Base-by-base conservation (phyloP, 169 alveolate species). In the Plasmodium reichenowi region DNA sequence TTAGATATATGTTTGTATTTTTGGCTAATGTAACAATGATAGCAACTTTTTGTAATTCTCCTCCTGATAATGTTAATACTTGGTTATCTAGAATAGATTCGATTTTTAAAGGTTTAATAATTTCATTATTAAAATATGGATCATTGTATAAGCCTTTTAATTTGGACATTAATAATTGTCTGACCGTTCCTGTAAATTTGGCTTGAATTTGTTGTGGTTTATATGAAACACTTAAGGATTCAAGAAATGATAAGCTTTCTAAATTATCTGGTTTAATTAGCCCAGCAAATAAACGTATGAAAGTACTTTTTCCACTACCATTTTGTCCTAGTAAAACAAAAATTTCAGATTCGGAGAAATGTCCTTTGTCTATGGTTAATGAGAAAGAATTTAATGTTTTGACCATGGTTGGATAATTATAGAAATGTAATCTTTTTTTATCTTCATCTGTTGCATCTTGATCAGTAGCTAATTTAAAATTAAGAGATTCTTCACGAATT, bases 261-360 rank as follows among this genome's bases (percentile, higher is more conserved):
- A 93, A 93, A 56, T 96, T 96, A 88, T 98, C 99, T 3, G 99
- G 98, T 78, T 96, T 93, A 52, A 97, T 88, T 50, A 97, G 89
- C 5, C 99, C 99, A 22, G 99, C 99, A 50, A 98, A 96, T 97
- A 98, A 97, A 48, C 96, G 80, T 67, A 99, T 98, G 94, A 98
- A 97, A 0, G 99, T 99, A n/a, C 99, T 98, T 93, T 99, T 99
- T 12, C 99, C 99, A 56, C 99, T 94, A 12, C 99, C 99, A 93
- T 98, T 98, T 92, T 98, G 98, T 4, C 99, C 99, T 24, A 98
- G 96, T 95, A 98, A 94, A n/a, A 98, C 99, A 64, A 98, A 92
- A 72, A 98, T 98, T 95, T 98, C 99, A 24, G 99, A 97, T 91
- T 98, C 97, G 68, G 96, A 89, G 93, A 99, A 99, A 32, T 92